These are phyloP conservation scores for Lotus japonicus DNA, from an alignment of 306 rosid species.

Conservation along the genomic window DNA sequence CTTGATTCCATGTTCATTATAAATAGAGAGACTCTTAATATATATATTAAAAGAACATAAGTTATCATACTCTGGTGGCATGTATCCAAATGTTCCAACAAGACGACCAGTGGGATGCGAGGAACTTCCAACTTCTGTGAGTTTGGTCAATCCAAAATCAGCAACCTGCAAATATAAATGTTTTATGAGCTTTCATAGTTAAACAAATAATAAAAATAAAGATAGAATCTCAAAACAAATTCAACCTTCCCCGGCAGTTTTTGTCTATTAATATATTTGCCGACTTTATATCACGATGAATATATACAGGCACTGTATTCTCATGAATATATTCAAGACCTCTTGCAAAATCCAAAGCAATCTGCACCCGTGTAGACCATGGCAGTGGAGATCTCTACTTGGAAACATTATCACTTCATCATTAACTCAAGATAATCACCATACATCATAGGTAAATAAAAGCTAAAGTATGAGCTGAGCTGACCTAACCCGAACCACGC, in stretches of 20 bases:
- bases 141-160: constrained; percentile 87
- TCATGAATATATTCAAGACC: constrained; percentile 98
- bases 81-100: constrained; percentile 96
- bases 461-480: constrained; percentile 11
- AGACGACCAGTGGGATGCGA: constrained; percentile 75
- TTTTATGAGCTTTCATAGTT: constrained; percentile 20
- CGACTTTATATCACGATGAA: constrained; percentile 94
- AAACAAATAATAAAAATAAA: background rate
- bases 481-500: constrained; percentile 70
- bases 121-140: constrained; percentile 81
- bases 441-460: background rate
- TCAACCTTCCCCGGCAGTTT: constrained; percentile 77
- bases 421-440: constrained; percentile 11
- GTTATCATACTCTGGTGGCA: constrained; percentile 88
- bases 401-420: constrained; percentile 10
- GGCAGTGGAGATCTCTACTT: constrained; percentile 76
- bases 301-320: constrained; percentile 94
- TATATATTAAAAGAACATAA: background rate
- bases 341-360: constrained; percentile 94
- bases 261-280: constrained; percentile 91
- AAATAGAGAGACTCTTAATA: too few relatives aligned
- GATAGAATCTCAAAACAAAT: background rate
- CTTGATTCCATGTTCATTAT: background rate
- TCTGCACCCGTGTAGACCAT: constrained; percentile 87
- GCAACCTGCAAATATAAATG: constrained; percentile 58